Conservation (phyloP, 1,284 basidiomycete species). For the Rhodotorula sp. region DNA sequence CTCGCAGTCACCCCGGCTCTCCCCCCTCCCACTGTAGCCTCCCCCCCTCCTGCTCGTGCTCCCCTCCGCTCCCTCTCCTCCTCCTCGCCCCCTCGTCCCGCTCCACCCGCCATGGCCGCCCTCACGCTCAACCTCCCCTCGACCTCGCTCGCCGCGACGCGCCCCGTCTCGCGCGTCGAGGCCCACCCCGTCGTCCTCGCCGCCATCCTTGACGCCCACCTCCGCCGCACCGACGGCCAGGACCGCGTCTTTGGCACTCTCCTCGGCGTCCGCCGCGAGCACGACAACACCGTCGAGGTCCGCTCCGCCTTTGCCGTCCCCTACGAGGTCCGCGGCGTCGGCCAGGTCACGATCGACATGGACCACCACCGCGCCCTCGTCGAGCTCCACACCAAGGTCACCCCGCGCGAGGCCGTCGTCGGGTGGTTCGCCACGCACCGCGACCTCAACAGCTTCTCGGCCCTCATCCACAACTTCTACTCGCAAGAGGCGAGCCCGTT, state of each 20-base stretch:
- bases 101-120: neutral
- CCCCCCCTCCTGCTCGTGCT: neutral
- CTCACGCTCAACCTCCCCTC: constrained; percentile 29
- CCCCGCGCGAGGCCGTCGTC: constrained; percentile 81
- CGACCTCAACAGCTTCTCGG: constrained; percentile 90
- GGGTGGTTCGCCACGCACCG: constrained; percentile 71
- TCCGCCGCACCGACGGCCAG: constrained; percentile 77
- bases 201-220: constrained; percentile 95
- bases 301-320: constrained; percentile 82
- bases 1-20: no score
- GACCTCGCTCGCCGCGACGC: constrained; percentile 11
- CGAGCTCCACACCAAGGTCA: constrained; percentile 81
- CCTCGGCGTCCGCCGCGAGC: constrained; percentile 77
- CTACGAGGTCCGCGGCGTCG: constrained; percentile 57
- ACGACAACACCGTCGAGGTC: constrained; percentile 66
- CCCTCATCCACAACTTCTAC: constrained; percentile 98
- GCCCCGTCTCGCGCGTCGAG: constrained; percentile 58
- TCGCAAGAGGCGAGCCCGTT: constrained; percentile 84
- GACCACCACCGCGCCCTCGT: constrained; percentile 94
- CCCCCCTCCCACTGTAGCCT: neutral
- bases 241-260: constrained; percentile 95
- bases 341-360: constrained; percentile 92
- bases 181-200: constrained; percentile 92
- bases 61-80: neutral
- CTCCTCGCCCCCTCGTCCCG: no score